phyloP scores from a whole-genome alignment of 1,284 basidiomycete species.

The Earliella scabrosa region DNA sequence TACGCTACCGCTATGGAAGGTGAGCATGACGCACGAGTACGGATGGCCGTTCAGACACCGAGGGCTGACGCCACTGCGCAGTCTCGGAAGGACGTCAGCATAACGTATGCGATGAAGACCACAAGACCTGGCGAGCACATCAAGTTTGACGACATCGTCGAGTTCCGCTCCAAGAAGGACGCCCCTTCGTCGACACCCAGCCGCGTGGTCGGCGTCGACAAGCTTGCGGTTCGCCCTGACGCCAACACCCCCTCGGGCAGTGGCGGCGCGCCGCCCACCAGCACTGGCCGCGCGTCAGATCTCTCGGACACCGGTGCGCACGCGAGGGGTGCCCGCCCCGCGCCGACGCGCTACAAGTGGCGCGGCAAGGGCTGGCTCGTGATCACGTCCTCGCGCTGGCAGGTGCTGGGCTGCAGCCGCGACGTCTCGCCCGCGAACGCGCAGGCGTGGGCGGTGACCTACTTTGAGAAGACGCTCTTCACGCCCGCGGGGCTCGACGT shows the following conservation, averaged over 20 bases:
- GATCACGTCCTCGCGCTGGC: slow-evolving; percentile 51
- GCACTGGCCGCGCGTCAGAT: too few species aligned
- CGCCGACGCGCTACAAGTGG: slow-evolving; percentile 47
- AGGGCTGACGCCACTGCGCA: slow-evolving; percentile 6
- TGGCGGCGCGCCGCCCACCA: too few species aligned
- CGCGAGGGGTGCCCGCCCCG: too few species aligned
- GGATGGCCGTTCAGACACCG: background rate
- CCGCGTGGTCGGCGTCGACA: too few species aligned
- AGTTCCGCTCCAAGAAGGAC: too few species aligned
- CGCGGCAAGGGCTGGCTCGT: slow-evolving; percentile 47
- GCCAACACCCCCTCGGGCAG: too few species aligned
- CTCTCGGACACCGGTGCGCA: slow-evolving; percentile 16
- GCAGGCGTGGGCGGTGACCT: slow-evolving; percentile 50
- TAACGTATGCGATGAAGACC: slow-evolving; percentile 48
- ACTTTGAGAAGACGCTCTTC: slow-evolving; percentile 55
- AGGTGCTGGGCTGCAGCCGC: slow-evolving; percentile 46
- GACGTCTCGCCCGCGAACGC: slow-evolving; percentile 20
- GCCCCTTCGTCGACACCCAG: too few species aligned
- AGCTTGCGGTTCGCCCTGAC: too few species aligned
- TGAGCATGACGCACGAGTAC: too few species aligned
- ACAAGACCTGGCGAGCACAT: too few species aligned
- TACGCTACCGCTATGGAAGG: too few species aligned
- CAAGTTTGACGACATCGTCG: too few species aligned
- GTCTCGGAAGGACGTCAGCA: slow-evolving; percentile 48
- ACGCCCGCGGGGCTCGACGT: slow-evolving; percentile 56